Evolutionary conservation across 1,284 basidiomycete species (phyloP).

Genomic region (Irpex sp.): DNA sequence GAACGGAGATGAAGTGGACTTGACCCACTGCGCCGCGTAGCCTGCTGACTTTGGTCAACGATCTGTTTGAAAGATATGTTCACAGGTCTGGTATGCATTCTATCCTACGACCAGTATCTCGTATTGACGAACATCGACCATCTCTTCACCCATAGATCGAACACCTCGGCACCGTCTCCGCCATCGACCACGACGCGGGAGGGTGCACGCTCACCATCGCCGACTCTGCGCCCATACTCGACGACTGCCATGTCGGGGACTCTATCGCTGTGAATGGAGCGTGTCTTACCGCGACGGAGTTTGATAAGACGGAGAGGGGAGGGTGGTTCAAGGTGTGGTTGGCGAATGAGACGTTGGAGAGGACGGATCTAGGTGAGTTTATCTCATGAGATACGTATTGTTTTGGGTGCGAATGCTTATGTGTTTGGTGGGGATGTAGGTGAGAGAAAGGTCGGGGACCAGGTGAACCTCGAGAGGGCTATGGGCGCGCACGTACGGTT

Average conservation of each 20-base stretch:
- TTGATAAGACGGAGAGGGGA: constrained; percentile 51
- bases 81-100: constrained; percentile 58
- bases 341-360: constrained; percentile 89
- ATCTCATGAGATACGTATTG: not conserved
- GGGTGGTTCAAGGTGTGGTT: constrained; percentile 92
- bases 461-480: constrained; percentile 91
- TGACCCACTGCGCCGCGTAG: not conserved
- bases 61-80: too few relatives aligned
- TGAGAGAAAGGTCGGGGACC: constrained; percentile 72
- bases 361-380: constrained; percentile 80
- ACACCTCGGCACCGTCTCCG: constrained; percentile 69
- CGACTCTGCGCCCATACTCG: constrained; percentile 70
- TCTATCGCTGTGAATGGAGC: constrained; percentile 83
- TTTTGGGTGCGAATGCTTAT: not conserved
- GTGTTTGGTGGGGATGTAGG: constrained; percentile 36
- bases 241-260: constrained; percentile 92
- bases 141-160: constrained; percentile 51
- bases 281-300: constrained; percentile 89
- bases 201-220: constrained; percentile 86
- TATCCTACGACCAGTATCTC: too few relatives aligned
- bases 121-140: not conserved
- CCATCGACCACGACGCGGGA: constrained; percentile 55
- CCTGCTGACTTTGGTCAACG: too few relatives aligned
- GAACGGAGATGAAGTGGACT: not conserved
- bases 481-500: constrained; percentile 91